Evolutionary conservation across 129 eudicot genomes (phyloP).

Genomic region (Escallonia rubra): DNA sequence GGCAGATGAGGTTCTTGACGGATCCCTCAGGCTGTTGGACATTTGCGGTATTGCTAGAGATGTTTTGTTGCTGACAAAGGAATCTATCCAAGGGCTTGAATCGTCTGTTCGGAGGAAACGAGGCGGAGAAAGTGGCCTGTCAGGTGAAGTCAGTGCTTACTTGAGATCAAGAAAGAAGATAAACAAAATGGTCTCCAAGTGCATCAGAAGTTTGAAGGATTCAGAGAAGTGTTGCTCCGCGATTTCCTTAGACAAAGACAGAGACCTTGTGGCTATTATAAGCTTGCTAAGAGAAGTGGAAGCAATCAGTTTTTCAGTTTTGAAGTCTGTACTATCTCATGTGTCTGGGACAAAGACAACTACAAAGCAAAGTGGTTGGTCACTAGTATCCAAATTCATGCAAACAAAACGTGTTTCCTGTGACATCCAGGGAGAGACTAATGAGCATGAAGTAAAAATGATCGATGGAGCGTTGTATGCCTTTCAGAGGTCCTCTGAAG

Average conservation of each 20-base stretch:
- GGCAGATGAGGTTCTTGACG: slow-evolving; percentile 6
- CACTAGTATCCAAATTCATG: neutral
- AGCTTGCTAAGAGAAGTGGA: slow-evolving; percentile 4
- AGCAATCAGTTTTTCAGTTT: neutral
- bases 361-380: slow-evolving; percentile 10
- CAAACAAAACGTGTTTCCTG: slow-evolving; percentile 3
- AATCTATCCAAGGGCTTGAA: slow-evolving; percentile 1
- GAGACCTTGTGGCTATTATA: neutral
- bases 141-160: neutral
- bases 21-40: slow-evolving; percentile 14
- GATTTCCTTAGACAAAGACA: neutral
- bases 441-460: neutral
- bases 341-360: neutral
- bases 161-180: slow-evolving; percentile 8
- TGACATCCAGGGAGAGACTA: no score
- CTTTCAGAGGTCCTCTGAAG: no score
- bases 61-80: slow-evolving; percentile 5
- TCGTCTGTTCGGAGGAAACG: slow-evolving; percentile 10
- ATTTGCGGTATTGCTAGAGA: neutral
- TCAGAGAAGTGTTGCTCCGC: neutral
- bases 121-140: neutral
- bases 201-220: neutral
- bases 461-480: no score
- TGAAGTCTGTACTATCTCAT: neutral
- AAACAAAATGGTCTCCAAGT: slow-evolving; percentile 2